Evolutionary conservation across 163 green algal species (phyloP), one percentile per base, ranked within the genome.

Genomic region (Trebouxia gelatinosa): DNA sequence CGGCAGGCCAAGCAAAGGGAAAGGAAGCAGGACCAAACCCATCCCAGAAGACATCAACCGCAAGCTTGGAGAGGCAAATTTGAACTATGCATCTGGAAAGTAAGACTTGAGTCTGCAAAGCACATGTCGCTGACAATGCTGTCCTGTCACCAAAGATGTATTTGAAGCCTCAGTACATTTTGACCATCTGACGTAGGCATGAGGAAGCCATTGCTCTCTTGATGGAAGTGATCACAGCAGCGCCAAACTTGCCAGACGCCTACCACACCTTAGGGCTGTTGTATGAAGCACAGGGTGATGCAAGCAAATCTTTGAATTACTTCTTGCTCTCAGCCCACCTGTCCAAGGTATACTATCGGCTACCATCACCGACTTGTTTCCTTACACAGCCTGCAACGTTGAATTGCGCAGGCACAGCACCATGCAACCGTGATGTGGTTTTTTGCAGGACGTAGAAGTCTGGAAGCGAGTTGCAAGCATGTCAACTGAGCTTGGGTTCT

Each of bases 281-380:
- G 64, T 83, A 95, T 65, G 90, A 96, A 57, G 84, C 83, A 1
- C 81, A 85, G 26, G 89, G 46, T 31, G 37, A 92, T 64, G 54
- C 48, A 23, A 81, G 80, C 29, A 91, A 90, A 71, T 87, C 92
- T 0, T 85, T 98, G 31, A 88, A 95, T 83, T 97, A 95, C 80
- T 93, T 88, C 86, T 97, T 97, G 90, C 92, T 98, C 34, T 91
- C 93, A 9, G 93, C 89, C 1, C 93, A 97, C 86, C 85, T 97
- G 48, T 90, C 89, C 29, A 91, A 87, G 70, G 62, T 80, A 37
- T 13, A 29, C 37, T 32, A 34, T 6, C 37, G 64, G 28, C 67
- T 35, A 38, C 37, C 67, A 32, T 9, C 67, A 7, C 35, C 35
- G 13, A 37, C 64, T 19, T 29, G 6, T 28, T 34, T 21, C 23